phyloP scores from a whole-genome alignment of 2,329 filamentous ascomycete species.

The Colletotrichum navitas region DNA sequence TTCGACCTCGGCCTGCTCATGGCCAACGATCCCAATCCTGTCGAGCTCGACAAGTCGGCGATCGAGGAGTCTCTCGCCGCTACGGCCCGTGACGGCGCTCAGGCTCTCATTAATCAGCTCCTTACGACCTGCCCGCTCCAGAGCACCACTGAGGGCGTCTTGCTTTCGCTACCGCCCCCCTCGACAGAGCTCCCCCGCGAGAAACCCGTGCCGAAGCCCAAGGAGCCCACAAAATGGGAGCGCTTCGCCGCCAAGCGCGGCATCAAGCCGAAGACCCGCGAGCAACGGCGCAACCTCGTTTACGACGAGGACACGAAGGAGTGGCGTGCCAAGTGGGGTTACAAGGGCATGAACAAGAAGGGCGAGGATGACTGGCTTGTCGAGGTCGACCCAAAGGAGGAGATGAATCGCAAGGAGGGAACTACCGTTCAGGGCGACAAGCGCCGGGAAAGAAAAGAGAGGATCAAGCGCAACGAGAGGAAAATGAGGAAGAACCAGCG shows the following conservation, averaged over 20 bases:
- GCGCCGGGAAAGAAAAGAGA: conserved; percentile 75
- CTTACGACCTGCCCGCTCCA: conserved; percentile 87
- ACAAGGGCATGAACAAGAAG: conserved; percentile 89
- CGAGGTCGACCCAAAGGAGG: conserved; percentile 86
- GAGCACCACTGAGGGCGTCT: conserved; percentile 77
- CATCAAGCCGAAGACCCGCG: conserved; percentile 88
- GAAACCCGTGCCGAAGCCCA: conserved; percentile 87
- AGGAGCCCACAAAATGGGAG: conserved; percentile 93
- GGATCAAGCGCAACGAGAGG: conserved; percentile 77
- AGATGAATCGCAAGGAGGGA: conserved; percentile 72
- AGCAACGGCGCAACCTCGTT: conserved; percentile 78
- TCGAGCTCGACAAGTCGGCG: conserved; percentile 65
- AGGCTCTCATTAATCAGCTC: conserved; percentile 93
- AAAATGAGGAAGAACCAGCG: conserved; percentile 76
- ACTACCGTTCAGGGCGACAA: conserved; percentile 72
- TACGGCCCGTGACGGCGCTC: conserved; percentile 88
- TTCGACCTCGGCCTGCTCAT: conserved; percentile 93
- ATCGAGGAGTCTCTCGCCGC: conserved; percentile 78
- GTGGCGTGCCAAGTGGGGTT: conserved; percentile 96
- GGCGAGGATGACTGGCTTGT: conserved; percentile 89
- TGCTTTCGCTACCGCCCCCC: conserved; percentile 80
- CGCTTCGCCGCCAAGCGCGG: conserved; percentile 97
- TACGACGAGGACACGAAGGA: conserved; percentile 88
- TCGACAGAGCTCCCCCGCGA: conserved; percentile 85
- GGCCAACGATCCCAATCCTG: conserved; percentile 87